Conservation (phyloP, 148 eudicot genomes). For the Agrostemma githago region DNA sequence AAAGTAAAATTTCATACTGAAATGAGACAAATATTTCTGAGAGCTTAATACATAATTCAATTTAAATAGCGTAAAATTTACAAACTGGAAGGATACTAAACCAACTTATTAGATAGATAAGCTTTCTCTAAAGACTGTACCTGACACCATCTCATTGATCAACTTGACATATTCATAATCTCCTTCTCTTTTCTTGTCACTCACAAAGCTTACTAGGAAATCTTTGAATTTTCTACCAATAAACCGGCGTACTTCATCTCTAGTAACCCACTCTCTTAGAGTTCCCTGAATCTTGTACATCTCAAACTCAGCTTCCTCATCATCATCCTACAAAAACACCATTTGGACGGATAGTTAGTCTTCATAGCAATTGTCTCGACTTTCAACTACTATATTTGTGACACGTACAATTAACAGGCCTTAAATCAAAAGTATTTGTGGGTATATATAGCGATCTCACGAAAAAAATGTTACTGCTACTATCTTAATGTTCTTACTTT, state of each 20-base stretch:
- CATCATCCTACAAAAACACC: slow-evolving; percentile 57
- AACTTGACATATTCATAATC: slow-evolving; percentile 62
- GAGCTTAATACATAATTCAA: neutral
- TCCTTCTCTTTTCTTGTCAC: slow-evolving; percentile 56
- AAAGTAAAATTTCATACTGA: neutral
- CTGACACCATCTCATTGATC: slow-evolving; percentile 95
- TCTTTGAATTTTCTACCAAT: slow-evolving; percentile 87
- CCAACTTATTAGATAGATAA: neutral
- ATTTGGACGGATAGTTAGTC: neutral
- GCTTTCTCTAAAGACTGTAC: slow-evolving; percentile 26
- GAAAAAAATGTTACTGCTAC: no score
- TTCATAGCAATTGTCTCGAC: neutral
- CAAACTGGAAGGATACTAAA: neutral
- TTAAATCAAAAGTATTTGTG: neutral
- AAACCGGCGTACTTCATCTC: slow-evolving; percentile 96
- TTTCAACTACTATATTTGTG: no score
- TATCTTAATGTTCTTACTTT: no score
- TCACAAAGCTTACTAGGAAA: slow-evolving; percentile 66
- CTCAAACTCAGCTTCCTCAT: slow-evolving; percentile 76
- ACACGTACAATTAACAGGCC: neutral
- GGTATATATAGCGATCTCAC: neutral
- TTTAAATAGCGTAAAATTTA: neutral
- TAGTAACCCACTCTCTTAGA: slow-evolving; percentile 93
- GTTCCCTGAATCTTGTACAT: slow-evolving; percentile 94
- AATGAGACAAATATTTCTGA: neutral